A percentile compares a stretch with the other conserved stretches of the same genome.
These are phyloP conservation scores for Extremus antarcticus DNA, from an alignment of 495 filamentous ascomycete species.

Conservation along the genomic window DNA sequence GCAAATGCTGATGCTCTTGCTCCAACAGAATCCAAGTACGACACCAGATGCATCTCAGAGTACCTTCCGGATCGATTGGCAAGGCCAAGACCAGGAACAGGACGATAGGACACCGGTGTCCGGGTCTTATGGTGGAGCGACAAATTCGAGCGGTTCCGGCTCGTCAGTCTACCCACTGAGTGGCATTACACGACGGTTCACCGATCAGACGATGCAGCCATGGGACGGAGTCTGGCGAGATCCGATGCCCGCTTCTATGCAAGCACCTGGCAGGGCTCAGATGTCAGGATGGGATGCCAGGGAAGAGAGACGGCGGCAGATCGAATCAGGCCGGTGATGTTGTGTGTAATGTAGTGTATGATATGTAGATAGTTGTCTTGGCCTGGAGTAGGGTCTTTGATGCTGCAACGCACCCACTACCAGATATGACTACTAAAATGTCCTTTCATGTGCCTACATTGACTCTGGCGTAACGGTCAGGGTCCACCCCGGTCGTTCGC, in stretches of 20 bases:
- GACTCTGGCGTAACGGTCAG: too few species aligned
- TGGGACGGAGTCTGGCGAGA: constrained; percentile 20
- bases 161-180: background rate
- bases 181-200: constrained; percentile 10
- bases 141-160: background rate
- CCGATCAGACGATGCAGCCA: constrained; percentile 7
- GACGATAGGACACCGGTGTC: constrained; percentile 5
- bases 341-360: background rate
- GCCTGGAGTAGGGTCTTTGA: too few species aligned
- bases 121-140: constrained; percentile 8
- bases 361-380: background rate
- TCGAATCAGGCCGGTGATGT: background rate
- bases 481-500: too few species aligned
- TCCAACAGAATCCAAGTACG: constrained; percentile 18
- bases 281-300: background rate
- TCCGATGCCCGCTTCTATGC: background rate
- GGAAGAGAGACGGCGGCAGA: background rate
- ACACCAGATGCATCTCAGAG: constrained; percentile 23
- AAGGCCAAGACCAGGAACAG: constrained; percentile 10
- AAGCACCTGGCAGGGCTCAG: background rate
- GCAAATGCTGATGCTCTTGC: constrained; percentile 30
- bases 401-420: too few species aligned
- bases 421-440: too few species aligned
- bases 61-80: constrained; percentile 22
- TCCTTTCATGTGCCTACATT: too few species aligned